A percentile compares a stretch with the other conserved stretches of the same genome.
Evolutionary conservation across 2,329 filamentous ascomycete species (phyloP).

Genomic region (Ceratocystis colombiana): DNA sequence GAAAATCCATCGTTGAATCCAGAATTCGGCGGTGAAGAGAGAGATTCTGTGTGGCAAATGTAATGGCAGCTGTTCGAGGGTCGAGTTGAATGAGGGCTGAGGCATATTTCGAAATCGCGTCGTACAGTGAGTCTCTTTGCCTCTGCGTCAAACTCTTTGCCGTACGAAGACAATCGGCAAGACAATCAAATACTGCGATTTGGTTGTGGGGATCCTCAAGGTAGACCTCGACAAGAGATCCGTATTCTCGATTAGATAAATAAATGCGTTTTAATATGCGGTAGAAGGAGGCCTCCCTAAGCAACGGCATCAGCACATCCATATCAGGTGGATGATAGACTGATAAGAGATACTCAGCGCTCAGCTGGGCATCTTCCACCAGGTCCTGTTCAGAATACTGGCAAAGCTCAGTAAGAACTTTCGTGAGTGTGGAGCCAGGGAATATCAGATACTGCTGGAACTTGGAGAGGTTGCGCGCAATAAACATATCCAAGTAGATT

Average conservation of each 20-base stretch:
- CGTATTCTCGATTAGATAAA: slow-evolving; percentile 66
- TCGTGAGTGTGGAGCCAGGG: slow-evolving; percentile 73
- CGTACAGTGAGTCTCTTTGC: slow-evolving; percentile 61
- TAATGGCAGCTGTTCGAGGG: slow-evolving; percentile 53
- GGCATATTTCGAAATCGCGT: slow-evolving; percentile 55
- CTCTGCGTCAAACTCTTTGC: slow-evolving; percentile 51
- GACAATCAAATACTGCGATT: slow-evolving; percentile 65
- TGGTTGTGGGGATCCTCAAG: slow-evolving; percentile 76
- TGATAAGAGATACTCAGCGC: slow-evolving; percentile 86
- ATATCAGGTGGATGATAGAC: slow-evolving; percentile 85
- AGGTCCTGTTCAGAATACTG: slow-evolving; percentile 70
- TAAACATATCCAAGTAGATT: slow-evolving; percentile 97
- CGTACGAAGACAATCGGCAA: slow-evolving; percentile 62
- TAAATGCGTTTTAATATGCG: slow-evolving; percentile 87
- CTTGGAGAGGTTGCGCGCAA: slow-evolving; percentile 89
- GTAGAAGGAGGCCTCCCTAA: slow-evolving; percentile 73
- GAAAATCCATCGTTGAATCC: slow-evolving; percentile 46
- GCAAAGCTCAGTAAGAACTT: slow-evolving; percentile 72
- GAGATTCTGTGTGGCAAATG: slow-evolving; percentile 52
- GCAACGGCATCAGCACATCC: slow-evolving; percentile 61
- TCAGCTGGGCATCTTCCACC: slow-evolving; percentile 91
- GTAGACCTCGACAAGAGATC: slow-evolving; percentile 66
- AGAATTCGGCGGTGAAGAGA: slow-evolving; percentile 57
- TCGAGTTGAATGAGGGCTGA: slow-evolving; percentile 57
- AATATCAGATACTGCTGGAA: slow-evolving; percentile 93